Conservation (phyloP, 1,139 yeast species). For the Saccharomyces hybrid region DNA sequence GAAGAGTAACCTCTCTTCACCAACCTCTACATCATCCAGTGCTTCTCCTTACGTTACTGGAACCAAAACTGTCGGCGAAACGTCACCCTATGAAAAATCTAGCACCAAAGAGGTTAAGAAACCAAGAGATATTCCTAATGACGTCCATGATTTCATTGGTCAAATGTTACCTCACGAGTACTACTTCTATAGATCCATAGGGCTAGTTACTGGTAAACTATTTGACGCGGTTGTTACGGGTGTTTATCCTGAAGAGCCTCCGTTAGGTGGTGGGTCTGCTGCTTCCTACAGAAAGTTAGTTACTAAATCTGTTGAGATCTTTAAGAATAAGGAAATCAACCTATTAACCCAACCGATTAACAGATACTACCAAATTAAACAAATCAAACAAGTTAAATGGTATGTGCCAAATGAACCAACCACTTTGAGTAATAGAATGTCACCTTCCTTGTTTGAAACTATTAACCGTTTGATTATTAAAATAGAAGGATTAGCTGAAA, state of each 20-base stretch:
- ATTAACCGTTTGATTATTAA: conserved; percentile 35
- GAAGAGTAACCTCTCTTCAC: not conserved
- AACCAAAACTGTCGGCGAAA: not conserved
- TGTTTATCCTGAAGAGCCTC: conserved; percentile 53
- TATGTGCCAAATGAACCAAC: conserved; percentile 41
- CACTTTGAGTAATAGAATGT: conserved; percentile 45
- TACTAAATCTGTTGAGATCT: conserved; percentile 38
- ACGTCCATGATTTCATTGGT: conserved; percentile 74
- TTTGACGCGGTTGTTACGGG: conserved; percentile 66
- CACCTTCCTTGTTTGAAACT: conserved; percentile 40
- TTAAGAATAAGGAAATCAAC: conserved; percentile 55
- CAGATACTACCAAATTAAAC: conserved; percentile 78
- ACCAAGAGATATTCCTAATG: conserved; percentile 45
- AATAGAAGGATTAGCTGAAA: conserved; percentile 18
- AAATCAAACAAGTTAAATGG: conserved; percentile 52
- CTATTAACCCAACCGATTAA: conserved; percentile 66
- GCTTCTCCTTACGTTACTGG: not conserved
- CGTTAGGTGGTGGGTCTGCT: conserved; percentile 58
- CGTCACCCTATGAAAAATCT: not conserved
- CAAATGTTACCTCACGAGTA: conserved; percentile 84
- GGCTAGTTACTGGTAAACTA: conserved; percentile 58
- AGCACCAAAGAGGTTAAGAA: not conserved
- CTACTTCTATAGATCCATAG: conserved; percentile 73
- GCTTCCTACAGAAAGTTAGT: conserved; percentile 53
- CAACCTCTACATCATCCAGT: not conserved